Base-by-base conservation (phyloP, 2,329 filamentous ascomycete species). In the Incumbomyces delicatus region DNA sequence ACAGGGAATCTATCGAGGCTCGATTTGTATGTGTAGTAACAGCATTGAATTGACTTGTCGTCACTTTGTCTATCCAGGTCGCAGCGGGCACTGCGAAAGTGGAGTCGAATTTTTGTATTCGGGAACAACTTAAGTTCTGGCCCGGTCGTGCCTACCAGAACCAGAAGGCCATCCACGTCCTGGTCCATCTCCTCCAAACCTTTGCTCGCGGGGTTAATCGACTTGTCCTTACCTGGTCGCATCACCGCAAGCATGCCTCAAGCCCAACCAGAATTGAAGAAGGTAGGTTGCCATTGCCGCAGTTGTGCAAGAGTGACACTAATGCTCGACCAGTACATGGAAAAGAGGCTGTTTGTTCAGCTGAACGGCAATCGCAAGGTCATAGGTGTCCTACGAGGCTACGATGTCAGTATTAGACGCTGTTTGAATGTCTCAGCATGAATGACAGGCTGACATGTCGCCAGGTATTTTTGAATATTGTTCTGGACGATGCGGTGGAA, bases 261-360 rank as follows among this genome's bases (percentile, higher is more conserved):
- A 81, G 89, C 92, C 66, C 92, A 96, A 72, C 92, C 92, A 61
- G 94, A 98, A 74, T 80, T 98, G 54, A 98, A 96, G 73, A 98
- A 96, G 81, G 92, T 94, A 70, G 49, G 64, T 63, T 32, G 6
- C 14, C 2, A 32, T 38, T 30, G 44, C 44, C 41, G 47, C 52
- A 44, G 20, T 5, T 32, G 14, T 5, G 10, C 14, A 11, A n/a
- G 3, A 8, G 22, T 8, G 16, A 3, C 17, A 17, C 43, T 39
- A 31, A 33, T 8, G 11, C 51, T 49, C 17, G 17, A 43, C 41
- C 60, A 98, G 92, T 98, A 98, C 70, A 88, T 98, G 70, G 92
- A 98, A 76, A 98, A 98, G 80, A 80, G 90, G 70, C 79, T 98
- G 63, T 95, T 95, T 68, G 88, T 96, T 57, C 90, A 98, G 69